A percentile compares a stretch with the other conserved stretches of the same genome.
Conservation (phyloP, 805 yeast genomes). For the Schizosaccharomyces lindneri region DNA sequence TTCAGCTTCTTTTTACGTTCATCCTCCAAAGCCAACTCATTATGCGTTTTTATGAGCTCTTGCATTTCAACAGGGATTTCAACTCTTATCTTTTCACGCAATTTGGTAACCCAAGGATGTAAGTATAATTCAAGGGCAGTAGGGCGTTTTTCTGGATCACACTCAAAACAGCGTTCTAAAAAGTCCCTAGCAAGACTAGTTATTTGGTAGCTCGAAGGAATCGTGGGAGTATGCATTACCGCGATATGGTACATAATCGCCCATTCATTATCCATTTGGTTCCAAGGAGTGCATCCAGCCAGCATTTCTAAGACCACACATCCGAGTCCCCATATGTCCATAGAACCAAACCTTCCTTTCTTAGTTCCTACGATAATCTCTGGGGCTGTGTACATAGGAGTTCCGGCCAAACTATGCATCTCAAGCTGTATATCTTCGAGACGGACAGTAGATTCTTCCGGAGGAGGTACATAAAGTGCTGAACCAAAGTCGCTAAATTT, state of each 20-base stretch:
- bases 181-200: conserved; percentile 53
- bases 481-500: conserved; percentile 96
- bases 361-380: conserved; percentile 68
- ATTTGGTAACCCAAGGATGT: conserved; percentile 60
- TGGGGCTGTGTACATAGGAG: conserved; percentile 99
- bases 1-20: no score
- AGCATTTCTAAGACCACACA: conserved; percentile 93
- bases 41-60: no score
- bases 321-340: conserved; percentile 90
- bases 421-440: conserved; percentile 10
- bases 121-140: conserved; percentile 62
- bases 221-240: conserved; percentile 71
- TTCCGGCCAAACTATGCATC: conserved; percentile 46
- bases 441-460: neutral
- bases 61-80: no score
- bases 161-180: conserved; percentile 50
- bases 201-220: conserved; percentile 58
- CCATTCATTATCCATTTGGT: conserved; percentile 86
- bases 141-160: conserved; percentile 57
- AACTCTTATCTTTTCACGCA: conserved; percentile 6
- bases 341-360: conserved; percentile 35
- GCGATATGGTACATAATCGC: conserved; percentile 97
- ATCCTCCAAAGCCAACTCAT: no score
- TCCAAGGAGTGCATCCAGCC: conserved; percentile 92
- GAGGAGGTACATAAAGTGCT: conserved; percentile 45